Evolutionary conservation across 208 protist species (phyloP), one percentile per base, ranked within the genome.

Genomic region (Leishmania guyanensis): DNA sequence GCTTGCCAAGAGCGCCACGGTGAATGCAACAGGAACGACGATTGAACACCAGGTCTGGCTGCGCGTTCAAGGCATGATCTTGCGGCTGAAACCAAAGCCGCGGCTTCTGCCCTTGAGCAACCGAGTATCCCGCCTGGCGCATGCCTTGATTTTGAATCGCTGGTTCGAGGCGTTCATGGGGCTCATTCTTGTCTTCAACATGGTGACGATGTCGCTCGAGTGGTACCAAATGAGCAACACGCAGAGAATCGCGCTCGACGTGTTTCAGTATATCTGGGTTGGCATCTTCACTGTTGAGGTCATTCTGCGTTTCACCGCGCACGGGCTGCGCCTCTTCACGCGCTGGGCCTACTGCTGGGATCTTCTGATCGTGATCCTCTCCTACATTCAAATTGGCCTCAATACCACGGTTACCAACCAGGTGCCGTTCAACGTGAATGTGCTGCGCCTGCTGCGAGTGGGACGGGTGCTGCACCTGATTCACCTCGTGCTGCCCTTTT

Each of bases 401-500:
- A 93, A 96, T 84, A 91, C 88, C 14, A 90, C 89, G 0, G 64
- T 22, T 26, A 83, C 53, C 5, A 82, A 96, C 81, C 79, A 85
- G n/a, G 79, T 97, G 33, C 90, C 91, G 12, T 97, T 98, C 83
- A 95, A 97, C 81, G 88, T 98, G 26, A 97, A 96, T 77, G 90
- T 95, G 75, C 88, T 98, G 77, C 94, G 95, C 90, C 75, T 97
- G 82, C 87, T 98, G 64, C 90, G 93, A 66, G 65, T 96, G 20
- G 87, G 91, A 36, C 93, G 95, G 75, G 70, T 97, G n/a, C 77
- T 97, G 56, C 76, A 88, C 84, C 73, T 95, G 46, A 73, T 95
- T 36, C 80, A 89, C 70, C 50, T 94, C 77, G 50, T 88, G 77
- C 54, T 90, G 48, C 90, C 91, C 22, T 82, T 96, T 62, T 66